Evolutionary conservation across 345 rosid species (phyloP), one percentile per base, ranked within the genome.

Genomic region (Durio zibethinus): DNA sequence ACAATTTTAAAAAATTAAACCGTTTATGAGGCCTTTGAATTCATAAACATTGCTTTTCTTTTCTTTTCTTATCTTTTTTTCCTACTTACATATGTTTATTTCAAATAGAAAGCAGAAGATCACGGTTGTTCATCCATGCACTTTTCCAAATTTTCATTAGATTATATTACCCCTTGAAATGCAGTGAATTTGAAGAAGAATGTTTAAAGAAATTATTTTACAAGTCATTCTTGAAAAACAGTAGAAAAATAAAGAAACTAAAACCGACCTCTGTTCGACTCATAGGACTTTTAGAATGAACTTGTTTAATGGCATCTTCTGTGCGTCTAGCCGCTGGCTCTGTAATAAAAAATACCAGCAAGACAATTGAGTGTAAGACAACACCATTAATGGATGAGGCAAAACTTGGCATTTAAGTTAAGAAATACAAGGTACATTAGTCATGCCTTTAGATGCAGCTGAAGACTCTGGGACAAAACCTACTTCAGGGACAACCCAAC

Each of bases 231-330:
- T 45, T 6, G 31, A 61, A 18, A 78, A 56, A 40, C 56, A 53
- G 18, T 75, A 5, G 65, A 64, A 48, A 65, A 50, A 73, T 42
- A 65, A 73, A 11, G 23, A 45, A 53, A 74, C 36, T 60, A 38
- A 60, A 79, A 87, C 88, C 80, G 78, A 92, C 98, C 94, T 96
- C 98, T 23, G 80, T 94, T 71, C 90, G 91, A 84, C 98, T 93
- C 92, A 89, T 91, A 45, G 97, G 96, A 75, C 92, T 86, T 86
- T 85, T 92, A n/a, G 88, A 81, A 76, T 89, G 89, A 71, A 90
- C 91, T 93, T 90, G 90, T 73, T 87, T 77, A 52, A 85, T 81
- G 57, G 93, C 88, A 61, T 89, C 88, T 72, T 74, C 82, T 36
- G 86, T 83, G 83, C 89, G 86, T 84, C 88, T 83, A 40, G 84